A percentile compares a stretch with the other conserved stretches of the same genome.
These are phyloP conservation scores for Cenococcum geophilum DNA, from an alignment of 495 filamentous ascomycete species.

Conservation along the genomic window DNA sequence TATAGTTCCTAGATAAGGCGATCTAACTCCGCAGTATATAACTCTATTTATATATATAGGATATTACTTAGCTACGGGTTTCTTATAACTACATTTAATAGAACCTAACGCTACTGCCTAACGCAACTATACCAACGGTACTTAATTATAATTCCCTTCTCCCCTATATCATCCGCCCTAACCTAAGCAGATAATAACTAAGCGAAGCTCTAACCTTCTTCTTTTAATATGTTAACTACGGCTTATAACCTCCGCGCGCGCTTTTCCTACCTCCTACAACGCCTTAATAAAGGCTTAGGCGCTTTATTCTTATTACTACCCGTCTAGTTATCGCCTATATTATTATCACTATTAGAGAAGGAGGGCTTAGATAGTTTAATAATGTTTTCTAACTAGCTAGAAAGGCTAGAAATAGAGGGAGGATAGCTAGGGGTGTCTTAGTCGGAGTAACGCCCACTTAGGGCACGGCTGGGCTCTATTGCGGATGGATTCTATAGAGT, in stretches of 20 bases:
- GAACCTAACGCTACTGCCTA: not conserved
- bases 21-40: not conserved
- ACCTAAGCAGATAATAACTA: no score
- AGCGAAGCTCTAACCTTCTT: no score
- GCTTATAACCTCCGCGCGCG: not conserved
- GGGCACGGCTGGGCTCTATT: not conserved
- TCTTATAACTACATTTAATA: not conserved
- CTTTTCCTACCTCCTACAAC: not conserved
- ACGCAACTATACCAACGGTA: not conserved
- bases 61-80: no score
- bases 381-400: not conserved
- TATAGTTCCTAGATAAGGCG: not conserved
- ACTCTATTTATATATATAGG: not conserved
- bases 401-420: no score
- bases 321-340: not conserved
- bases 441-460: not conserved
- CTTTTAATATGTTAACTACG: not conserved
- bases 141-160: no score
- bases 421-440: not conserved
- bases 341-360: not conserved
- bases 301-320: not conserved
- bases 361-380: not conserved
- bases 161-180: no score
- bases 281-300: no score
- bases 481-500: no score